Conservation (phyloP, 1,284 basidiomycete genomes). For the Neolentinus lepideus region DNA sequence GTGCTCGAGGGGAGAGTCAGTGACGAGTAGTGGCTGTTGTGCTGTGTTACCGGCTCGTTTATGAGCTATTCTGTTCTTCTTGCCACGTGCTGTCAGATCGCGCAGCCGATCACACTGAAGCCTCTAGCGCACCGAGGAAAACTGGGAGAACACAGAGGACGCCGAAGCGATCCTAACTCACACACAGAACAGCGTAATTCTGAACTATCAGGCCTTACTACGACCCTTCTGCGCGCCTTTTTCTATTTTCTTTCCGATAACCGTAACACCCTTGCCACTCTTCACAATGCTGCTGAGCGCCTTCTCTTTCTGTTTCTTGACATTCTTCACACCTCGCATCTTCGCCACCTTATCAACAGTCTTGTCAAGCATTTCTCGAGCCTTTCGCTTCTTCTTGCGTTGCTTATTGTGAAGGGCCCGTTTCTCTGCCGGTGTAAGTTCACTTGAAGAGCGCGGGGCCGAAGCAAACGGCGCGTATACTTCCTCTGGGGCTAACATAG, state of each 20-base stretch:
- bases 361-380: slow-evolving; percentile 63
- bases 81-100: background rate
- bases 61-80: background rate
- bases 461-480: slow-evolving; percentile 59
- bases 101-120: background rate
- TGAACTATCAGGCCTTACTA: slow-evolving; percentile 16
- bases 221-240: slow-evolving; percentile 24
- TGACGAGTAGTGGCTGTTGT: slow-evolving; percentile 33
- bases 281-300: slow-evolving; percentile 78
- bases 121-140: too few species aligned
- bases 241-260: slow-evolving; percentile 69
- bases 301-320: slow-evolving; percentile 77
- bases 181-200: background rate
- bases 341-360: slow-evolving; percentile 62
- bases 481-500: slow-evolving; percentile 93
- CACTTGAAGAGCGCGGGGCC: slow-evolving; percentile 59
- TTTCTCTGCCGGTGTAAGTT: slow-evolving; percentile 86
- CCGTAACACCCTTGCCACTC: slow-evolving; percentile 79
- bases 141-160: background rate
- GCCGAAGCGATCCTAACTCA: background rate
- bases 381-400: slow-evolving; percentile 70
- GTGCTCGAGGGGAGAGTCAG: too few species aligned
- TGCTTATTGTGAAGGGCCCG: slow-evolving; percentile 64
- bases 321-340: slow-evolving; percentile 34
- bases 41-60: slow-evolving; percentile 2